phyloP scores from a whole-genome alignment of 108 stramenopile species.

The Cyclotella cryptica region DNA sequence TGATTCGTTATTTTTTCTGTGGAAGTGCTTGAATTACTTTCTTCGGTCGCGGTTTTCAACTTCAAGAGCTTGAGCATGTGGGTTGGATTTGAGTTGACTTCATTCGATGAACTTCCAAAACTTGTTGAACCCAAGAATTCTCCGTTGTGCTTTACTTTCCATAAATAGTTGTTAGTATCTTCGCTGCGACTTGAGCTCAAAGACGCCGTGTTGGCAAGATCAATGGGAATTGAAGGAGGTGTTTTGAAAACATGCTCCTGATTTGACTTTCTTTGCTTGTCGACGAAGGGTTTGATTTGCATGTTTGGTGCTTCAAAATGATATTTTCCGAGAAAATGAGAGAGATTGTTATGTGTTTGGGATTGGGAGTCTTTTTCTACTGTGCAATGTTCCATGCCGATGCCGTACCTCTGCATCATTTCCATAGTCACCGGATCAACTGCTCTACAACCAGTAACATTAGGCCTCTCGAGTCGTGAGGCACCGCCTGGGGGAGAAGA shows the following conservation, averaged over 20 bases:
- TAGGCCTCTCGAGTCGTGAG: neutral
- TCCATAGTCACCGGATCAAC: neutral
- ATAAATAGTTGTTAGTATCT: neutral
- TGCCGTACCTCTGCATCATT: slow-evolving; percentile 13
- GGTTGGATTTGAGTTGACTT: neutral
- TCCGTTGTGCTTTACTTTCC: neutral
- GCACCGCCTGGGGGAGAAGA: neutral
- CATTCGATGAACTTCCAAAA: slow-evolving; percentile 1
- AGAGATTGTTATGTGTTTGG: neutral
- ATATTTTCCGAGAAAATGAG: neutral
- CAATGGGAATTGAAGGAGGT: neutral
- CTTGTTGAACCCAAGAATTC: neutral
- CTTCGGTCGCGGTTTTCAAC: neutral
- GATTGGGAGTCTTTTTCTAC: neutral
- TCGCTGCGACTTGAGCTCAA: slow-evolving; percentile 2
- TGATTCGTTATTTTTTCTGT: slow-evolving; percentile 12
- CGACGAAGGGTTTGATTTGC: neutral
- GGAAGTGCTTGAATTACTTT: neutral
- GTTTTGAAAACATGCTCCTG: neutral
- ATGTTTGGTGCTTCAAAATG: neutral
- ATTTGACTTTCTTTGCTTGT: neutral
- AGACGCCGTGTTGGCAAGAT: neutral
- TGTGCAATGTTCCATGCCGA: neutral
- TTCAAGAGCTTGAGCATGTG: neutral
- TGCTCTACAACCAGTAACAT: neutral